Conservation (phyloP, 179 eudicot species). For the Silene coronaria region DNA sequence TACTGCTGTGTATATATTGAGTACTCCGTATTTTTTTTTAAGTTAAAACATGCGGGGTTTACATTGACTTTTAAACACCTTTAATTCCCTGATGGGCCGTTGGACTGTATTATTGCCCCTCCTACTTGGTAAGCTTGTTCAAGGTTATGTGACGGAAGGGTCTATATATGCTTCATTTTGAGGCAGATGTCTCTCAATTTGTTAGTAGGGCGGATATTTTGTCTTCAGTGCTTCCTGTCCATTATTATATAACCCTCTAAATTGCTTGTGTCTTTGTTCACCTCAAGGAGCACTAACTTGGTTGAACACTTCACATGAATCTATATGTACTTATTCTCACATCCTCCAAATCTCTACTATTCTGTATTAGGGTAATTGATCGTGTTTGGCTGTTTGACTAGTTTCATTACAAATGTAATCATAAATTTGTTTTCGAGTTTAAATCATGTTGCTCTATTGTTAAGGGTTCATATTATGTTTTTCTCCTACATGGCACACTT, state of each 20-base stretch:
- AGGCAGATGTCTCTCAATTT: background rate
- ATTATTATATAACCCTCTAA: constrained; percentile 10
- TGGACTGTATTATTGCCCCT: background rate
- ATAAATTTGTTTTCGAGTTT: background rate
- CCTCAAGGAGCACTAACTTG: background rate
- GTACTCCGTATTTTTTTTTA: background rate
- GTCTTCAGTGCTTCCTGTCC: background rate
- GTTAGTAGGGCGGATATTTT: background rate
- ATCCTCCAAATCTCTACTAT: background rate
- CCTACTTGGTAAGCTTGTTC: background rate
- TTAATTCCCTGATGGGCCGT: background rate
- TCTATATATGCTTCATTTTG: background rate
- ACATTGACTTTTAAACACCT: background rate
- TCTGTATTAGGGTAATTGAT: background rate
- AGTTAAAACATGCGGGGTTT: background rate
- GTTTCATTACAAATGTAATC: background rate
- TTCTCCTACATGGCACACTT: background rate
- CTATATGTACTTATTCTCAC: background rate
- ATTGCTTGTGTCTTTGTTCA: background rate
- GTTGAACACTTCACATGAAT: background rate
- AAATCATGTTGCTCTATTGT: constrained; percentile 3
- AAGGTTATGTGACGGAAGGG: background rate
- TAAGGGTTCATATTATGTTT: background rate
- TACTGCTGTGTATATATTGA: background rate
- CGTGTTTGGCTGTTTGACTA: background rate